Evolutionary conservation across 2,329 filamentous ascomycete genomes (phyloP).

Genomic region (Aspergillus cejpii): DNA sequence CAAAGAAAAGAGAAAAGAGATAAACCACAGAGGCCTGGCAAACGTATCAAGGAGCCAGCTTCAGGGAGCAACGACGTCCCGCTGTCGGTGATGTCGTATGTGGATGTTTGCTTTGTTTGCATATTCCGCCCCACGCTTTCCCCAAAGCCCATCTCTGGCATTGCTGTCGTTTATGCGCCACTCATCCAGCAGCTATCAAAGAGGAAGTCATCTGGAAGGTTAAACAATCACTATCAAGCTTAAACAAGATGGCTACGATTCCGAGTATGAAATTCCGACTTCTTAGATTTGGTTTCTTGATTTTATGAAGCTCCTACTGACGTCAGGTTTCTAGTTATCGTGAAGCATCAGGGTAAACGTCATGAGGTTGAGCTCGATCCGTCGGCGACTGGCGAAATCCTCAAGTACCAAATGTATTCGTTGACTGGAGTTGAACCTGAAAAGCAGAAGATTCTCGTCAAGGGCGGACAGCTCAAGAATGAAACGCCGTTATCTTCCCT

Average conservation of each 20-base stretch:
- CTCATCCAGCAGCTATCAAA: constrained; percentile 3
- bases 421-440: constrained; percentile 93
- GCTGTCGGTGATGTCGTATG: constrained; percentile 11
- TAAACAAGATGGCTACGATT: constrained; percentile 48
- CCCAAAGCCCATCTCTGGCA: constrained; percentile 9
- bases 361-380: constrained; percentile 90
- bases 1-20: background rate
- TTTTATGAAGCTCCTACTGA: constrained; percentile 13
- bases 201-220: constrained; percentile 3
- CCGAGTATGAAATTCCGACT: constrained; percentile 40
- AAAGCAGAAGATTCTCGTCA: constrained; percentile 91
- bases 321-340: constrained; percentile 57
- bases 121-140: constrained; percentile 19
- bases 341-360: constrained; percentile 94
- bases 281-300: background rate
- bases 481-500: constrained; percentile 80
- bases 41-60: constrained; percentile 6
- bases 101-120: constrained; percentile 24
- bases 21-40: background rate
- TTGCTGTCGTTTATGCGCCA: constrained; percentile 15
- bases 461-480: constrained; percentile 91
- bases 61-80: constrained; percentile 9
- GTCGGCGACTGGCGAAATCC: constrained; percentile 75
- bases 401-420: constrained; percentile 94
- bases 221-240: background rate